A percentile compares a stretch with the other conserved stretches of the same genome.
phyloP scores from a whole-genome alignment of 1,284 basidiomycete species.

The Microbotryum silenes-acaulis region DNA sequence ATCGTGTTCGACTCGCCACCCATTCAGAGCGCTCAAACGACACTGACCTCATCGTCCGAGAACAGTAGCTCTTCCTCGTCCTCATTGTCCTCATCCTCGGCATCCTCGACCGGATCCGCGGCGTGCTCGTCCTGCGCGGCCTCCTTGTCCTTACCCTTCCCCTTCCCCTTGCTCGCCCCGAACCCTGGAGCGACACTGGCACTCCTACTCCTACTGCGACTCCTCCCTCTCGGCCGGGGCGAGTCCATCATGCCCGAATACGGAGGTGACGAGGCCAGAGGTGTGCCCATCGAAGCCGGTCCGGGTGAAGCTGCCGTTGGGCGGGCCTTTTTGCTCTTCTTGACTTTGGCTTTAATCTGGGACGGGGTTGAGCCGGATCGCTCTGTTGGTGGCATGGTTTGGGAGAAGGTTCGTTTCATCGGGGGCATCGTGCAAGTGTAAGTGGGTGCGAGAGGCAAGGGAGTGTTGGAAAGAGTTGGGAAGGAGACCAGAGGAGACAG shows the following conservation, averaged over 20 bases:
- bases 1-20: neutral
- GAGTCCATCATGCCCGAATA: neutral
- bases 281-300: neutral
- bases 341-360: conserved; percentile 1
- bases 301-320: neutral
- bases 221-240: neutral
- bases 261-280: conserved; percentile 4
- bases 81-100: conserved; percentile 38
- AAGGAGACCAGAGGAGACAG: too few relatives aligned
- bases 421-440: neutral
- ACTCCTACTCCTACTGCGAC: conserved; percentile 14
- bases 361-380: neutral
- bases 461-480: neutral
- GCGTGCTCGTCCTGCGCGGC: conserved; percentile 34
- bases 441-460: neutral
- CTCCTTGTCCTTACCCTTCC: conserved; percentile 34
- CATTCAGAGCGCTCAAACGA: too few relatives aligned
- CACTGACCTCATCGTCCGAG: conserved; percentile 36
- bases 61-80: conserved; percentile 40
- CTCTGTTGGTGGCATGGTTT: conserved; percentile 9
- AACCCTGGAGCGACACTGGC: conserved; percentile 10
- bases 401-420: conserved; percentile 12
- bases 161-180: conserved; percentile 33
- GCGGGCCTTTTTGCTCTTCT: conserved; percentile 8
- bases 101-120: conserved; percentile 34